Percentiles rank a stretch among this genome's conserved stretches.
phyloP scores from a whole-genome alignment of 1,139 yeast species.

The Suhomyces atakaporum region DNA sequence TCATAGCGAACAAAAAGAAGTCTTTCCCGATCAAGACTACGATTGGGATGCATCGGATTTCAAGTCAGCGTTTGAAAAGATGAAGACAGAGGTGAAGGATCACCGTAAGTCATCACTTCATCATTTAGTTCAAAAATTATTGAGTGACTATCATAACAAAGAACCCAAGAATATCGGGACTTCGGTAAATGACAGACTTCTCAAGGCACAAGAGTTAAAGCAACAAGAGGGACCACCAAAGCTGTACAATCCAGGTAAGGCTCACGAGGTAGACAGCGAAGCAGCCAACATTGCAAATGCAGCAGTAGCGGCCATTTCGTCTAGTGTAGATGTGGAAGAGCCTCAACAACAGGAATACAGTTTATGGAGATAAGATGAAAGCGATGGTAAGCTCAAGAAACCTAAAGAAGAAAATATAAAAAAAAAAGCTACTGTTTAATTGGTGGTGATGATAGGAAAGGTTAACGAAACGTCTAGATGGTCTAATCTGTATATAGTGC shows the following conservation, averaged over 20 bases:
- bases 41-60: slow-evolving; percentile 39
- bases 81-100: slow-evolving; percentile 34
- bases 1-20: slow-evolving; percentile 14
- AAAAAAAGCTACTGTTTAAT: too few species aligned
- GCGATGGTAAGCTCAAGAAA: too few species aligned
- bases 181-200: slow-evolving; percentile 5
- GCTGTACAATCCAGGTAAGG: slow-evolving; percentile 3
- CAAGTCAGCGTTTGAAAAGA: slow-evolving; percentile 37
- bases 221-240: background rate
- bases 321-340: slow-evolving; percentile 30
- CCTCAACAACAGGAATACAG: slow-evolving; percentile 39
- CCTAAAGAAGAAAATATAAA: too few species aligned
- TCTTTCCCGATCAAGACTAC: slow-evolving; percentile 11
- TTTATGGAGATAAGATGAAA: slow-evolving; percentile 39
- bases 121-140: slow-evolving; percentile 25
- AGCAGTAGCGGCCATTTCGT: slow-evolving; percentile 39
- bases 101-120: slow-evolving; percentile 28
- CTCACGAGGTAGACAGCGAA: slow-evolving; percentile 18
- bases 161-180: slow-evolving; percentile 6
- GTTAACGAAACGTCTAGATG: too few species aligned
- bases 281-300: slow-evolving; percentile 38
- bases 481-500: too few species aligned
- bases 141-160: slow-evolving; percentile 20
- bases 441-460: too few species aligned
- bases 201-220: slow-evolving; percentile 5